A percentile compares a stretch with the other conserved stretches of the same genome.
Conservation (phyloP, 257 asterid species). For the Vinca minor region DNA sequence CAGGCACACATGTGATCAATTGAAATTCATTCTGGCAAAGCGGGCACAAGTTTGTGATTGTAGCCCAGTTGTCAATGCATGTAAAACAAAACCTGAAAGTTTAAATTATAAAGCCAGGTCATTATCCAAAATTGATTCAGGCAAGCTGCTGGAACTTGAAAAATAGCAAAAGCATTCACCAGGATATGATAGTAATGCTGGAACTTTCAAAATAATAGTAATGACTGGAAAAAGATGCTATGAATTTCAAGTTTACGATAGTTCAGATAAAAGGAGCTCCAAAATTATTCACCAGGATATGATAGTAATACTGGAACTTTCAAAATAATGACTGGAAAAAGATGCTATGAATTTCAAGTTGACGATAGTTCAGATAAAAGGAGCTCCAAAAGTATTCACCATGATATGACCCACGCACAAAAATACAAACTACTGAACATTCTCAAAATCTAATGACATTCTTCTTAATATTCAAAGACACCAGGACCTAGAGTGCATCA, state of each 20-base stretch:
- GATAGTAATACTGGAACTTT: too few species aligned
- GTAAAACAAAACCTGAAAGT: slow-evolving; percentile 96
- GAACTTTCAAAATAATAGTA: too few species aligned
- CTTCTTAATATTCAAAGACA: not conserved
- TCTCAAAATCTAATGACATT: not conserved
- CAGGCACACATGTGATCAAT: slow-evolving; percentile 97
- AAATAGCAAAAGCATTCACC: not conserved
- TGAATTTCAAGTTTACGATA: not conserved
- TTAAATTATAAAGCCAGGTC: slow-evolving; percentile 14
- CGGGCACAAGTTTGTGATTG: slow-evolving; percentile 93
- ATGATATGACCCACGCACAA: not conserved
- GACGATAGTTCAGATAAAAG: too few species aligned
- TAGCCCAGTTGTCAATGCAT: slow-evolving; percentile 99
- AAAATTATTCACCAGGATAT: not conserved
- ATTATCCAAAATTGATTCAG: slow-evolving; percentile 17
- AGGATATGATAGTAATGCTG: not conserved
- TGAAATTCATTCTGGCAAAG: slow-evolving; percentile 97
- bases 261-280: too few species aligned
- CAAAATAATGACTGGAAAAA: not conserved
- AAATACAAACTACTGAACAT: not conserved
- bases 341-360: too few species aligned
- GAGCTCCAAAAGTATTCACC: not conserved
- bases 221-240: not conserved
- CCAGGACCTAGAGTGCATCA: not conserved
- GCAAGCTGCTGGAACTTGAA: slow-evolving; percentile 13